Conservation (phyloP, 2,329 filamentous ascomycete genomes). For the Neopestalotiopsis sp. region DNA sequence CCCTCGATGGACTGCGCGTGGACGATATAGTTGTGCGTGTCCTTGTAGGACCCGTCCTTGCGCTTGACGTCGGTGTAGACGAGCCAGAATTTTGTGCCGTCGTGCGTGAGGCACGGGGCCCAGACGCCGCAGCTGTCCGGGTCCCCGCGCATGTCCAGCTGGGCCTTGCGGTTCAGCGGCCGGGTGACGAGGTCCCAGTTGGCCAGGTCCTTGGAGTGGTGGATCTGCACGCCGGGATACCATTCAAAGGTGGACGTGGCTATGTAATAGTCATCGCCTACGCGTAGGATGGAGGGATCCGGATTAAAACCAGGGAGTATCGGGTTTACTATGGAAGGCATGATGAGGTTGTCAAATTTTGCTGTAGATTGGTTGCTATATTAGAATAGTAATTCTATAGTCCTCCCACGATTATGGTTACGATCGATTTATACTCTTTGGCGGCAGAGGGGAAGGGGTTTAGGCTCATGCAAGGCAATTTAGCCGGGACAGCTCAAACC, state of each 20-base stretch:
- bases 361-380: not conserved
- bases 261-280: slow-evolving; percentile 60
- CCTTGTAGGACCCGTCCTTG: slow-evolving; percentile 70
- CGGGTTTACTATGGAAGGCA: slow-evolving; percentile 57
- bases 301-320: slow-evolving; percentile 63
- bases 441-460: not conserved
- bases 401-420: not conserved
- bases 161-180: slow-evolving; percentile 54
- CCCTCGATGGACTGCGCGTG: slow-evolving; percentile 58
- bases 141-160: slow-evolving; percentile 63
- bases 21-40: slow-evolving; percentile 69
- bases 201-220: slow-evolving; percentile 58
- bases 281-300: slow-evolving; percentile 59
- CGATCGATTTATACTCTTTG: not conserved
- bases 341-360: slow-evolving; percentile 28
- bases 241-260: slow-evolving; percentile 62
- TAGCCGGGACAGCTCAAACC: slow-evolving; percentile 8
- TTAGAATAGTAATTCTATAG: not conserved
- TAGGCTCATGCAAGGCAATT: slow-evolving; percentile 13
- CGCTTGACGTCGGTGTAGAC: slow-evolving; percentile 72
- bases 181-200: slow-evolving; percentile 56
- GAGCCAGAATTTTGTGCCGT: slow-evolving; percentile 65
- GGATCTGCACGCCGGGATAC: slow-evolving; percentile 61
- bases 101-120: slow-evolving; percentile 68
- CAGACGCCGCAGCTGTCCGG: slow-evolving; percentile 68